phyloP scores from a whole-genome alignment of 352 stramenopile genomes.

The Globisporangium mamillatum region DNA sequence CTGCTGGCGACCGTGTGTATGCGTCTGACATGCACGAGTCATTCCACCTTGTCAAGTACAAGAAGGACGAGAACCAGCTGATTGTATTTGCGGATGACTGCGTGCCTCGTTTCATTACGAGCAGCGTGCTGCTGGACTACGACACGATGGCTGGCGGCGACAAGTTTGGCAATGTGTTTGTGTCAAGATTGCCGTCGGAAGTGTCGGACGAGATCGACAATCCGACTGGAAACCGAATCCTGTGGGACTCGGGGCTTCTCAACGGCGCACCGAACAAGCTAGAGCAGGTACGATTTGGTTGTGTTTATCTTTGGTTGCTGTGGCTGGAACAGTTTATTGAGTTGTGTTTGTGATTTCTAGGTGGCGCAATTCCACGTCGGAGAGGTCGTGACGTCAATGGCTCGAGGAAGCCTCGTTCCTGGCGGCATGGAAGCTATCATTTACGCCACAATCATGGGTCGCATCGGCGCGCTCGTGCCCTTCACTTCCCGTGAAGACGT shows the following conservation, averaged over 20 bases:
- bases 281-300: constrained; percentile 71
- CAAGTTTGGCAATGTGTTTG: constrained; percentile 99
- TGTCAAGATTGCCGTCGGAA: constrained; percentile 91
- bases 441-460: constrained; percentile 96
- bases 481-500: constrained; percentile 96
- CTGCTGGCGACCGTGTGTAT: constrained; percentile 94
- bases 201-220: constrained; percentile 96
- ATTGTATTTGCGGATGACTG: constrained; percentile 97
- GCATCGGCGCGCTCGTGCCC: constrained; percentile 95
- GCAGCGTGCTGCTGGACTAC: constrained; percentile 94
- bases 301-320: background rate
- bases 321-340: background rate
- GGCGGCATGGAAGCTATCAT: constrained; percentile 96
- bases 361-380: constrained; percentile 97
- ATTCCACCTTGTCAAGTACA: constrained; percentile 98
- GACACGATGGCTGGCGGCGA: constrained; percentile 97
- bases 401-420: constrained; percentile 93
- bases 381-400: constrained; percentile 97
- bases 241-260: constrained; percentile 94
- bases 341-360: constrained; percentile 14
- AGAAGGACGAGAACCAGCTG: constrained; percentile 94
- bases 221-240: constrained; percentile 92
- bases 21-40: constrained; percentile 95
- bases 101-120: constrained; percentile 79
- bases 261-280: constrained; percentile 97